phyloP scores from a whole-genome alignment of 805 yeast species.

The Monosporozyma servazzii region DNA sequence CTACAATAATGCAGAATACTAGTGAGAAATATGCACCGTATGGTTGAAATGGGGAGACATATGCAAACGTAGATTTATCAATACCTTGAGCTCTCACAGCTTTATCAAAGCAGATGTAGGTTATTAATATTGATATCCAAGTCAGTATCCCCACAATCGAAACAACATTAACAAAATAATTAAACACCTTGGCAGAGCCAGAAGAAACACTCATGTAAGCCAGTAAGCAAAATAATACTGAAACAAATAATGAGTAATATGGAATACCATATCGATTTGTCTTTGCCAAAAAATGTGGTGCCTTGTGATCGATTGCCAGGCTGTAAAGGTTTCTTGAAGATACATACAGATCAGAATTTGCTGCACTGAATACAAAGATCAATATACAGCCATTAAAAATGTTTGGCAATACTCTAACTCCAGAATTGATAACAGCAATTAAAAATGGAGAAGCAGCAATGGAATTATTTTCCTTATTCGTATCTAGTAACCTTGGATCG shows the following conservation, averaged over 20 bases:
- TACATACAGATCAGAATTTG: slow-evolving; percentile 42
- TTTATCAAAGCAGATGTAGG: slow-evolving; percentile 48
- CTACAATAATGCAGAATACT: slow-evolving; percentile 41
- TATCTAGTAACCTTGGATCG: slow-evolving; percentile 37
- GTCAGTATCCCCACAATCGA: slow-evolving; percentile 51
- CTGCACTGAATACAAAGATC: slow-evolving; percentile 42
- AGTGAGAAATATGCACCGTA: slow-evolving; percentile 55
- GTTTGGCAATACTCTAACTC: slow-evolving; percentile 46
- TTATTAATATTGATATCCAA: slow-evolving; percentile 46
- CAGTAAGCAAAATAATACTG: slow-evolving; percentile 43
- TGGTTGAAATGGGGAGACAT: slow-evolving; percentile 59
- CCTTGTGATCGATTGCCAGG: slow-evolving; percentile 42
- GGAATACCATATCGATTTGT: slow-evolving; percentile 71
- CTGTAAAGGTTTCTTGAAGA: slow-evolving; percentile 45
- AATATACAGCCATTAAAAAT: slow-evolving; percentile 51
- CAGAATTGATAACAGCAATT: slow-evolving; percentile 48
- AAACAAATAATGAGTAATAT: slow-evolving; percentile 37
- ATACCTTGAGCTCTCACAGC: slow-evolving; percentile 42
- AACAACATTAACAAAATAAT: slow-evolving; percentile 56
- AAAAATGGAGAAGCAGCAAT: slow-evolving; percentile 43
- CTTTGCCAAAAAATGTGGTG: slow-evolving; percentile 40
- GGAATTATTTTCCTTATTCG: slow-evolving; percentile 38
- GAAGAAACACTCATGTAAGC: slow-evolving; percentile 49
- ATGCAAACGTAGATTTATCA: slow-evolving; percentile 42
- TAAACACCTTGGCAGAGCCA: slow-evolving; percentile 38